These are phyloP conservation scores for Mallotus repandus DNA, from an alignment of 441 rosid species.

Conservation along the genomic window DNA sequence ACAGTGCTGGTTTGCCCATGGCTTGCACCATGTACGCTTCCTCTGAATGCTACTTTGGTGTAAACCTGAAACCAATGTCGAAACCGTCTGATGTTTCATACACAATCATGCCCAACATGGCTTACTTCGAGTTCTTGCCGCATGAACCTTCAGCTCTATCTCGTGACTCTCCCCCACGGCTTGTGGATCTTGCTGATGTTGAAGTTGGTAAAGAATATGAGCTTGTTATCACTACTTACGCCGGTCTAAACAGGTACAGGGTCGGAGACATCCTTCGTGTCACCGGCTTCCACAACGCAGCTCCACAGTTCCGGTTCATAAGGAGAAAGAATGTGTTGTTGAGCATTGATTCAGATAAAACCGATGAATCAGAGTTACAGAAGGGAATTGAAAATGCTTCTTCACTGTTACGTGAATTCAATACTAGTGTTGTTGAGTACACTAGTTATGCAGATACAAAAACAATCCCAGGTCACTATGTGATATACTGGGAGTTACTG, in stretches of 20 bases:
- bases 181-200: slow-evolving; percentile 68
- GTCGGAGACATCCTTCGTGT: slow-evolving; percentile 93
- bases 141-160: slow-evolving; percentile 37
- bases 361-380: slow-evolving; percentile 89
- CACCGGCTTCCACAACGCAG: slow-evolving; percentile 80
- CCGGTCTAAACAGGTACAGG: slow-evolving; percentile 79
- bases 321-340: slow-evolving; percentile 82
- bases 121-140: slow-evolving; percentile 85
- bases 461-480: slow-evolving; percentile 89
- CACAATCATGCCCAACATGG: slow-evolving; percentile 95
- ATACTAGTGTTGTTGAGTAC: slow-evolving; percentile 83
- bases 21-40: slow-evolving; percentile 98
- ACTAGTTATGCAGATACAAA: slow-evolving; percentile 82
- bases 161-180: slow-evolving; percentile 34
- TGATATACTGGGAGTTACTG: slow-evolving; percentile 81
- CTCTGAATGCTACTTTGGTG: slow-evolving; percentile 89
- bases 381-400: slow-evolving; percentile 71
- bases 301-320: slow-evolving; percentile 82
- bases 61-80: slow-evolving; percentile 82
- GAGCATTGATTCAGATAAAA: slow-evolving; percentile 88
- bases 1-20: slow-evolving; percentile 74
- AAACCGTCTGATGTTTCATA: slow-evolving; percentile 82
- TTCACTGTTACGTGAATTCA: slow-evolving; percentile 39
- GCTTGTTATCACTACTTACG: slow-evolving; percentile 81
- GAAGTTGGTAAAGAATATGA: slow-evolving; percentile 86